Conservation (phyloP, 768 basidiomycete species). For the Mrakia blollopis region DNA sequence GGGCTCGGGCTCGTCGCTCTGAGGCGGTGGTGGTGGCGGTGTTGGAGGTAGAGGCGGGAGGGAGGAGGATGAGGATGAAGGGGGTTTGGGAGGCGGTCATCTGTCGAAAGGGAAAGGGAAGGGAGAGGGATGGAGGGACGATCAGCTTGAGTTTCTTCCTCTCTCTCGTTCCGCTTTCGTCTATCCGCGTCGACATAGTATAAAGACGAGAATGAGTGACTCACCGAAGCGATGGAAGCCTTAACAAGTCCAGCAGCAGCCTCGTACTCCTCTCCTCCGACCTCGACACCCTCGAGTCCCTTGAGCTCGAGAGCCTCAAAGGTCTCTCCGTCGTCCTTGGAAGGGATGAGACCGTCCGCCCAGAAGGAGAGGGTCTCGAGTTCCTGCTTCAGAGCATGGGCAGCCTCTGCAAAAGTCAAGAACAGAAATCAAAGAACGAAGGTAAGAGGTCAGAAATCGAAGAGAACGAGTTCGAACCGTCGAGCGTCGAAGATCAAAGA, state of each 20-base stretch:
- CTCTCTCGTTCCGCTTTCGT: neutral
- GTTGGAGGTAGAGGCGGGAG: slow-evolving; percentile 7
- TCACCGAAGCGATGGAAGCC: slow-evolving; percentile 50
- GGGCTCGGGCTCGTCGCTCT: neutral
- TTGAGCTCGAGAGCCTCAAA: slow-evolving; percentile 64
- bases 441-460: neutral
- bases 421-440: neutral
- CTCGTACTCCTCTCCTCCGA: slow-evolving; percentile 54
- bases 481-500: neutral
- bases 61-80: slow-evolving; percentile 27
- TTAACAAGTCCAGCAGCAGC: slow-evolving; percentile 51
- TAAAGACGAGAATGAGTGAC: slow-evolving; percentile 37
- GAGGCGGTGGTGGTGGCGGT: neutral
- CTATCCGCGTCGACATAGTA: neutral
- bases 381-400: slow-evolving; percentile 46
- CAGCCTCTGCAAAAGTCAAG: slow-evolving; percentile 37
- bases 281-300: slow-evolving; percentile 52
- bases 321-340: slow-evolving; percentile 41
- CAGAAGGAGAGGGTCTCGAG: slow-evolving; percentile 55
- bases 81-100: slow-evolving; percentile 27
- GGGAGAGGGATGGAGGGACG: slow-evolving; percentile 45
- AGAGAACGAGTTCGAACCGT: neutral
- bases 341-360: slow-evolving; percentile 48
- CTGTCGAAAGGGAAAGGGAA: neutral
- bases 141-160: slow-evolving; percentile 38